Evolutionary conservation across 1,284 basidiomycete genomes (phyloP), one percentile per base, ranked within the genome.

Genomic region (Trichosporon sp.): DNA sequence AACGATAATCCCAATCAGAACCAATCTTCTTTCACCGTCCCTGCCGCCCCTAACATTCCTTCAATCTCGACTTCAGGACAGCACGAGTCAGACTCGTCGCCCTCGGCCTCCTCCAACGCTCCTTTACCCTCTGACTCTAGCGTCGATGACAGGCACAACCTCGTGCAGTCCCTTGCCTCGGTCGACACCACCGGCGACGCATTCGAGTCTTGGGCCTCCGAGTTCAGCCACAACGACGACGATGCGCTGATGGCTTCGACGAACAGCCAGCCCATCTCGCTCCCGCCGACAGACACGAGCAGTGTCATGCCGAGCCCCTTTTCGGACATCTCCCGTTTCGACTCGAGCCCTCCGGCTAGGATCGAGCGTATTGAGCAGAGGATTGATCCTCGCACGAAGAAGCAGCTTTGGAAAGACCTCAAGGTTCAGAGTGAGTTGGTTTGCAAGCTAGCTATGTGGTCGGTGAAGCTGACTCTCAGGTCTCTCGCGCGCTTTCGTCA

Each of bases 321-420:
- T 9, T 74, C 74, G 8, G 70, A 72, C 25, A 59, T 73, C 34
- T 52, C 49, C 5, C 56, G 57, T 65, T 72, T 60, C 60, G 62
- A 54, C 67, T 65, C 46, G 60, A 71, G 69, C n/a, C 73, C 70
- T 14, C 70, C 49, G 3, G 49, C 25, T 16, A 29, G 25, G 49
- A 54, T 54, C 16, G 49, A 54, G 49, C 49, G 49, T 7, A 54
- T 54, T 16, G 49, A 54, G 27, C 49, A 54, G 16, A 31, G 49
- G 29, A 54, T 54, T 32, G 61, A 62, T 60, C 54, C 64, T 21
- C 60, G 62, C 36, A 27, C 72, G 54, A 81, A 81, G 70, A 77
- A 78, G 59, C 74, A 79, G 64, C 69, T 81, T 8, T 81, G 79
- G 79, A 72, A 70, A 25, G 78, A 79, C 58, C 71, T 81, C 57